Percentiles rank a stretch among this genome's conserved stretches.
phyloP scores from a whole-genome alignment of 305 asterid genomes.

The Striga hermonthica region DNA sequence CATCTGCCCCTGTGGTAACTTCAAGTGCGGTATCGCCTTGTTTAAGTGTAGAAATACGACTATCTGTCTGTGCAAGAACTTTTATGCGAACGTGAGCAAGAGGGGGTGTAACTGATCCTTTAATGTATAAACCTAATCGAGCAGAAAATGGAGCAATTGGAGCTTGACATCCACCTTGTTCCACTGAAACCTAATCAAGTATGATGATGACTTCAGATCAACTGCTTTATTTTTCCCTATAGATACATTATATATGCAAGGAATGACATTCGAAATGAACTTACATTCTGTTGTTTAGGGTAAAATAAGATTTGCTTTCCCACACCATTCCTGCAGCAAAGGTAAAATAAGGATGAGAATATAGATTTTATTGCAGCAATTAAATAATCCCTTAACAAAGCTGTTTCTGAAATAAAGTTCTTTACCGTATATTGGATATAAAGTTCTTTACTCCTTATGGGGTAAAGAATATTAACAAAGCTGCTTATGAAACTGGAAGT shows the following conservation, averaged over 20 bases:
- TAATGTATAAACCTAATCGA: conserved; percentile 75
- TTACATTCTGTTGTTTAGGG: conserved; percentile 77
- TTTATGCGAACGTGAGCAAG: conserved; percentile 69
- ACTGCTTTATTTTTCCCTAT: conserved; percentile 7
- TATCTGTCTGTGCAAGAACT: conserved; percentile 64
- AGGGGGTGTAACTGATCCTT: conserved; percentile 94
- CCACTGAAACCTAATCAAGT: conserved; percentile 59
- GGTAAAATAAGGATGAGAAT: conserved; percentile 32
- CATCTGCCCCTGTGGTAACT: conserved; percentile 68
- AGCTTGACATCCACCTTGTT: conserved; percentile 74
- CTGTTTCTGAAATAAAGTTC: too few species aligned
- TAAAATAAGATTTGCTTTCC: conserved; percentile 65
- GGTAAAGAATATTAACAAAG: too few species aligned
- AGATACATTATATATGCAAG: conserved; percentile 15
- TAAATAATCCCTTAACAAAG: conserved; percentile 10
- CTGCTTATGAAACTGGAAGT: too few species aligned
- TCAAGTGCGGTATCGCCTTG: conserved; percentile 67
- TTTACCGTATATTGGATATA: too few species aligned
- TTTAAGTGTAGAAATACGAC: conserved; percentile 58
- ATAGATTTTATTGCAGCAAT: conserved; percentile 22
- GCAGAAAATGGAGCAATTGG: conserved; percentile 74
- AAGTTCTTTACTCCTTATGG: too few species aligned
- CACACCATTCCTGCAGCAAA: conserved; percentile 62
- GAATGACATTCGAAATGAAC: conserved; percentile 34
- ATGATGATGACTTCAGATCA: conserved; percentile 33